A percentile compares a stretch with the other conserved stretches of the same genome.
Evolutionary conservation across 2,329 filamentous ascomycete genomes (phyloP).

Genomic region (Xylariaceae sp.): DNA sequence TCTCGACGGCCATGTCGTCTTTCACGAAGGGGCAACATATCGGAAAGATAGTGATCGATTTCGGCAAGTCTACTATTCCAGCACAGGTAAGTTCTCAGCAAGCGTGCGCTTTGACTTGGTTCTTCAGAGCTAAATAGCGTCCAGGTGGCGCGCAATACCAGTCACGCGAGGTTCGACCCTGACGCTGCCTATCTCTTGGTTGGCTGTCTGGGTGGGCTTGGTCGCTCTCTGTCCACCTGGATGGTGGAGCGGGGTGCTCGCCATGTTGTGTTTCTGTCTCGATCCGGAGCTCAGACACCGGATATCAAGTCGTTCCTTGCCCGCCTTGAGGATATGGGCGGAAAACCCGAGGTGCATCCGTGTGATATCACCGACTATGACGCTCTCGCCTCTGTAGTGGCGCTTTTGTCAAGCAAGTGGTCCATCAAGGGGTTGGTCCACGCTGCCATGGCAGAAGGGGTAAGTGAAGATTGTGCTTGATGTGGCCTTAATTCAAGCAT

Average conservation of each 20-base stretch:
- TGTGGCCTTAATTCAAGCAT: neutral
- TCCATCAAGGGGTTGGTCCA: too few relatives aligned
- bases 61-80: too few relatives aligned
- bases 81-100: too few relatives aligned
- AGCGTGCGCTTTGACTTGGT: constrained; percentile 15
- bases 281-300: constrained; percentile 15
- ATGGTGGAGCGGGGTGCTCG: constrained; percentile 21
- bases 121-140: constrained; percentile 19
- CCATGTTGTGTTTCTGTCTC: constrained; percentile 21
- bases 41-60: too few relatives aligned
- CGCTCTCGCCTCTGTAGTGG: too few relatives aligned
- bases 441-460: too few relatives aligned
- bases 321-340: constrained; percentile 10
- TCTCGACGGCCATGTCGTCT: constrained; percentile 34
- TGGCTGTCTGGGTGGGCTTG: constrained; percentile 28
- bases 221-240: constrained; percentile 21
- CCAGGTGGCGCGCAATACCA: constrained; percentile 15
- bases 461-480: neutral
- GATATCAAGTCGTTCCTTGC: constrained; percentile 14
- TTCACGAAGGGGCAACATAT: constrained; percentile 30
- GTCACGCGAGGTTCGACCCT: constrained; percentile 11
- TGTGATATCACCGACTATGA: constrained; percentile 19
- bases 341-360: constrained; percentile 13
- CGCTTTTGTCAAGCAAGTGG: too few relatives aligned
- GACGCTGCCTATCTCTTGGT: constrained; percentile 26